phyloP scores from a whole-genome alignment of 106 monocot species.

The Apostasia ramifera region DNA sequence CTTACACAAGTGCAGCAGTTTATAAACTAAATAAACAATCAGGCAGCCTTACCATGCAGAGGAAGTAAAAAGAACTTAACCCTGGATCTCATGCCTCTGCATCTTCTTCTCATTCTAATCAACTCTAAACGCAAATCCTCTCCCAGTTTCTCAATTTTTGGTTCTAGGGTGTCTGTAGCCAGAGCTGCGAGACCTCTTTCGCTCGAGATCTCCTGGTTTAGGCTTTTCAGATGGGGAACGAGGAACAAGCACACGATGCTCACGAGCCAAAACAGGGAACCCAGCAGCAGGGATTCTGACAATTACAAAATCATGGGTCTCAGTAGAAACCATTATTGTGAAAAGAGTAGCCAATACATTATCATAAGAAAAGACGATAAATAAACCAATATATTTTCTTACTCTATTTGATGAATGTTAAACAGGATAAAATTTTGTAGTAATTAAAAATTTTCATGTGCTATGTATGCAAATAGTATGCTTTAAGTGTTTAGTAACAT shows the following conservation, averaged over 20 bases:
- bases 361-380: no score
- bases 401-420: no score
- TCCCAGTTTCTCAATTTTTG: constrained; percentile 11
- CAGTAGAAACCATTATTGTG: not conserved
- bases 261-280: constrained; percentile 35
- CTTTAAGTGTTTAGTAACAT: no score
- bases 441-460: no score
- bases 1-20: no score
- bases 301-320: not conserved
- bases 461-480: no score
- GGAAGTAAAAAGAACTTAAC: constrained; percentile 33
- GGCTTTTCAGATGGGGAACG: constrained; percentile 22
- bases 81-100: constrained; percentile 43
- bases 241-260: constrained; percentile 57
- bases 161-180: constrained; percentile 7
- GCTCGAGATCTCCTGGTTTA: constrained; percentile 14
- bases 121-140: constrained; percentile 1
- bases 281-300: constrained; percentile 40
- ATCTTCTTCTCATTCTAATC: constrained; percentile 32
- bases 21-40: not conserved
- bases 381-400: no score
- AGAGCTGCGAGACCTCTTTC: constrained; percentile 37
- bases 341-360: not conserved
- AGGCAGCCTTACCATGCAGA: constrained; percentile 13
- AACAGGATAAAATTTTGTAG: no score